Conservation (phyloP, 306 rosid species). For the Carpinus fangiana region DNA sequence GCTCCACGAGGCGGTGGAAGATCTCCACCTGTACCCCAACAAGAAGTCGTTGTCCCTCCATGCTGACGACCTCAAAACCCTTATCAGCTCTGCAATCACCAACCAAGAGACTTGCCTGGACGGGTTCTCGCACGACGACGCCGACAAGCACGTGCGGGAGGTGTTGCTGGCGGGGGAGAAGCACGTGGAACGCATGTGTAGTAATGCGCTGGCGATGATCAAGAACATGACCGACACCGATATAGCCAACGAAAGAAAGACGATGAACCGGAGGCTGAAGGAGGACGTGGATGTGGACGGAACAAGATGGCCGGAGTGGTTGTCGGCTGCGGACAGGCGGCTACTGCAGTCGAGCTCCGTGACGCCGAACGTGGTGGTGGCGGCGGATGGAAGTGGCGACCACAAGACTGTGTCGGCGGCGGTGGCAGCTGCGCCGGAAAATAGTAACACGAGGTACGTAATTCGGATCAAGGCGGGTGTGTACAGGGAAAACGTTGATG, state of each 20-base stretch:
- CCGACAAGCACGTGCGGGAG: slow-evolving; percentile 46
- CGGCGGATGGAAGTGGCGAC: slow-evolving; percentile 79
- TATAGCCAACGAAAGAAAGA: slow-evolving; percentile 36
- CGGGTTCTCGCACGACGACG: slow-evolving; percentile 71
- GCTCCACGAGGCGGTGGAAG: slow-evolving; percentile 38
- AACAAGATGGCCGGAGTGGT: slow-evolving; percentile 74
- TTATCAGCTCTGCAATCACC: slow-evolving; percentile 76
- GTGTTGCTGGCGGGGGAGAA: slow-evolving; percentile 42
- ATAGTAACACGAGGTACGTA: slow-evolving; percentile 56
- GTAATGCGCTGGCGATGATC: slow-evolving; percentile 77
- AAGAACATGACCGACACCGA: slow-evolving; percentile 74
- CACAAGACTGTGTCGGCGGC: slow-evolving; percentile 74
- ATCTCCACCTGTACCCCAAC: slow-evolving; percentile 47
- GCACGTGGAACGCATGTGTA: slow-evolving; percentile 68
- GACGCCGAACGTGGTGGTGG: slow-evolving; percentile 67
- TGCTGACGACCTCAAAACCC: slow-evolving; percentile 72
- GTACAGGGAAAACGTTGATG: slow-evolving; percentile 74
- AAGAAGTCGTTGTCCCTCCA: slow-evolving; percentile 50
- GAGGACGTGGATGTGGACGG: slow-evolving; percentile 21
- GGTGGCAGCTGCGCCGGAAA: slow-evolving; percentile 73
- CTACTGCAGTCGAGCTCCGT: slow-evolving; percentile 53
- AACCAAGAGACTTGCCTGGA: slow-evolving; percentile 86
- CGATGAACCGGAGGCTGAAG: slow-evolving; percentile 31
- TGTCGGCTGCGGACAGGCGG: slow-evolving; percentile 59
- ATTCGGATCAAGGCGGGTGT: slow-evolving; percentile 75